Base-by-base conservation (phyloP, 257 asterid genomes). In the Mitragyna speciosa region DNA sequence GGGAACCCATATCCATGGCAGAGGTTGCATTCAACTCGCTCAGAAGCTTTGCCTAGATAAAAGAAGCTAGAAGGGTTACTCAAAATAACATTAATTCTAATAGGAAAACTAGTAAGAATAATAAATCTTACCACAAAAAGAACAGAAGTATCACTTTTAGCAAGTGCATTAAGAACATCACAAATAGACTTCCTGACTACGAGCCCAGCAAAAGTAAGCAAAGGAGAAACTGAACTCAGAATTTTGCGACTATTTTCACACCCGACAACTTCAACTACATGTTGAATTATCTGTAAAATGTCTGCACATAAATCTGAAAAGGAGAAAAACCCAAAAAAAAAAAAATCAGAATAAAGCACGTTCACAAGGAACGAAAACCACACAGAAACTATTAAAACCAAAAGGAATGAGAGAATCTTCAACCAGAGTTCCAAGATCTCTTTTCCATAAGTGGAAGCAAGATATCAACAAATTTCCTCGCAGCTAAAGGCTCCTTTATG, bases 121-220 rank as follows among this genome's bases (percentile, higher is more conserved):
- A 56, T 33, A 47, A 78, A 84, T 70, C 79, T 80, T 92, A 94
- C 99, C 97, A 90, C 82, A 66, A 26, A 52, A 66, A 83, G 77
- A 76, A 92, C 76, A 79, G 95, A 89, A 78, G 95, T 79, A 88
- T 96, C 97, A 66, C 81, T 85, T 70, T 77, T 86, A 31, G 97
- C 93, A 54, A 94, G 83, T 81, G 96, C 87, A 86, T 88, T 95
- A 82, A 96, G 95, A 78, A 92, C 95, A 74, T 90, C 95, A 76
- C 97, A 95, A 71, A 95, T 88, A 56, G 95, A 85, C 43, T 79
- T 78, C 51, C 97, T 87, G 75, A 89, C 90, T 75, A 80, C 89
- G 85, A 84, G 76, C 77, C 83, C 93, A 76, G 90, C 90, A 83
- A 87, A 87, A 70, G 91, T 85, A 64, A 95, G 93, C 84, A 95